Evolutionary conservation across 495 filamentous ascomycete species (phyloP).

Genomic region (Hapsidospora chrysogenum): DNA sequence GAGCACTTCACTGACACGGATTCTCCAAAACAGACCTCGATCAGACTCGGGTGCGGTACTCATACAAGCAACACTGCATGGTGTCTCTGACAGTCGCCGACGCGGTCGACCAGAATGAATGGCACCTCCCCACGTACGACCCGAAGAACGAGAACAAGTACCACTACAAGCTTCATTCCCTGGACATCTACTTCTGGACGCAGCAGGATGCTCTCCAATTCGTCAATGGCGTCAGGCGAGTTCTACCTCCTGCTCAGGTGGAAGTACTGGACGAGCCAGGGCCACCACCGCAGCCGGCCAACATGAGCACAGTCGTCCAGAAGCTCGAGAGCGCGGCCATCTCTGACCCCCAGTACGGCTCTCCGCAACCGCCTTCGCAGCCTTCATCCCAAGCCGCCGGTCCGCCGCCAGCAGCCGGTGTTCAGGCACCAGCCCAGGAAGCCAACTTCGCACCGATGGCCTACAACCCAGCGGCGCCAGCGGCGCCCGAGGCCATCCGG

Average conservation of each 20-base stretch:
- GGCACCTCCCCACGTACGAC: conserved; percentile 63
- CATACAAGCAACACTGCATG: conserved; percentile 59
- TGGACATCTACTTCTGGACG: conserved; percentile 88
- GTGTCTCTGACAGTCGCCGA: conserved; percentile 61
- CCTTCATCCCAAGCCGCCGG: conserved; percentile 10
- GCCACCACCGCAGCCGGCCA: conserved; percentile 25
- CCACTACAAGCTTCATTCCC: conserved; percentile 58
- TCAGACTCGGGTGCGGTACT: conserved; percentile 47
- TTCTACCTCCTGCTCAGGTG: conserved; percentile 44
- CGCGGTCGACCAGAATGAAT: conserved; percentile 38
- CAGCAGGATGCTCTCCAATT: conserved; percentile 58
- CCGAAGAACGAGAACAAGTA: conserved; percentile 51
- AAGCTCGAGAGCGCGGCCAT: conserved; percentile 71
- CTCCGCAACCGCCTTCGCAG: conserved; percentile 10
- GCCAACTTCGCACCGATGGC: conserved; percentile 52
- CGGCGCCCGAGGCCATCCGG: conserved; percentile 67
- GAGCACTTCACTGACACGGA: not conserved
- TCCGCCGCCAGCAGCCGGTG: conserved; percentile 9
- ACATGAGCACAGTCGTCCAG: conserved; percentile 66
- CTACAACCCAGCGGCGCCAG: conserved; percentile 81
- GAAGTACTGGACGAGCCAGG: conserved; percentile 39
- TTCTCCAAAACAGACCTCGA: conserved; percentile 36
- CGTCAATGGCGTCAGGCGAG: conserved; percentile 41
- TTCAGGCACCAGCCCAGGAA: conserved; percentile 17
- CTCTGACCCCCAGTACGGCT: conserved; percentile 19